Evolutionary conservation across 805 yeast species (phyloP).

Genomic region (Cyberlindnera samutprakarnensis): DNA sequence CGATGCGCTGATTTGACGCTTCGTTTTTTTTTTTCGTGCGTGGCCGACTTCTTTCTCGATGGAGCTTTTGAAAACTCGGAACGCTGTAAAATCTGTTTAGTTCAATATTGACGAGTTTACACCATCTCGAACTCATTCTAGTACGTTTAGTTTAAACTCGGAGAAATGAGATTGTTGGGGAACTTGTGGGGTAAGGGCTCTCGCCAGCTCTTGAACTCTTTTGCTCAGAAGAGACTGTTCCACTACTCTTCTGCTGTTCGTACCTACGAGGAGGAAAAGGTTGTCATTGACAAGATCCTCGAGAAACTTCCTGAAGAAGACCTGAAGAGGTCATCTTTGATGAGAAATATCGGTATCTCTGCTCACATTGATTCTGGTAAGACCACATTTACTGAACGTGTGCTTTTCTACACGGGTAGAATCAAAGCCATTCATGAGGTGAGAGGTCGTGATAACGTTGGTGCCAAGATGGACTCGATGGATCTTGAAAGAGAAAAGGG

Average conservation of each 20-base stretch:
- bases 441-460: constrained; percentile 94
- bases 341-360: constrained; percentile 95
- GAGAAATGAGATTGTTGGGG: constrained; percentile 11
- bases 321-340: constrained; percentile 38
- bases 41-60: no score
- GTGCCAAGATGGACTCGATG: constrained; percentile 99
- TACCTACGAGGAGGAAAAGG: constrained; percentile 70
- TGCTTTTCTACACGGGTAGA: constrained; percentile 91
- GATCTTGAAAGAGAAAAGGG: constrained; percentile 98
- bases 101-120: no score
- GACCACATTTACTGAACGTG: constrained; percentile 97
- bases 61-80: no score
- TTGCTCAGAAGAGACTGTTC: constrained; percentile 23
- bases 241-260: constrained; percentile 24
- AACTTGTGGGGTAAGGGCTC: constrained; percentile 7
- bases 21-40: no score
- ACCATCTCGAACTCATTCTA: no score
- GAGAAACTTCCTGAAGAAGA: constrained; percentile 44
- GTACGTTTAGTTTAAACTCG: no score
- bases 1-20: no score
- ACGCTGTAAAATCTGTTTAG: no score
- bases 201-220: constrained; percentile 7
- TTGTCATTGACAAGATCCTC: constrained; percentile 51
- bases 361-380: constrained; percentile 99
- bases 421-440: constrained; percentile 96